Percentiles rank a stretch among this genome's conserved stretches.
phyloP scores from a whole-genome alignment of 2,329 filamentous ascomycete species.

The Colletotrichum filicis region DNA sequence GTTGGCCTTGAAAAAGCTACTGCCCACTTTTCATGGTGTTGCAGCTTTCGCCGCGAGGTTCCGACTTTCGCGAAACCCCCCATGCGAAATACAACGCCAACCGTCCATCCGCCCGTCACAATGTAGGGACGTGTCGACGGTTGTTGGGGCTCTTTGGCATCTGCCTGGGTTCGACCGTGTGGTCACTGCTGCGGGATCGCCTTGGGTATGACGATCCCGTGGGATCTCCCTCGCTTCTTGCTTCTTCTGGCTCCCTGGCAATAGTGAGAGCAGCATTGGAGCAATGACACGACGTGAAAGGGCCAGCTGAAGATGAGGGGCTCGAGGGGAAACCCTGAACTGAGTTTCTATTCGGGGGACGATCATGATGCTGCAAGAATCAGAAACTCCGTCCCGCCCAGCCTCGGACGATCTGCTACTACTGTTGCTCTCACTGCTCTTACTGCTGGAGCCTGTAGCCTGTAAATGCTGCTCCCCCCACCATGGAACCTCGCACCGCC shows the following conservation, averaged over 20 bases:
- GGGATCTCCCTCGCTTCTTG: conserved; percentile 26
- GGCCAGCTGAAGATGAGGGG: conserved; percentile 29
- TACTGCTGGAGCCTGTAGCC: not conserved
- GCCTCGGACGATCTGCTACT: conserved; percentile 2
- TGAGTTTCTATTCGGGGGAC: conserved; percentile 21
- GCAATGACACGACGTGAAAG: not conserved
- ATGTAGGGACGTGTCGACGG: not conserved
- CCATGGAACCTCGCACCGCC: not conserved
- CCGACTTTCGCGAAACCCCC: not conserved
- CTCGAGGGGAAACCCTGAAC: conserved; percentile 32
- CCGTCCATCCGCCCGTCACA: conserved; percentile 2
- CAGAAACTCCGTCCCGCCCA: conserved; percentile 17
- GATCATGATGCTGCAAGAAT: conserved; percentile 26
- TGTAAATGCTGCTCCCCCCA: not conserved
- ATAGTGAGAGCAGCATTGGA: conserved; percentile 3
- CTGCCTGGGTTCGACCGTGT: not conserved
- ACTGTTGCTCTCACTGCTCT: conserved; percentile 6
- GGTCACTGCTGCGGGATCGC: conserved; percentile 8
- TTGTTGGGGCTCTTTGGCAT: conserved; percentile 4
- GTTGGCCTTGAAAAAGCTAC: not conserved
- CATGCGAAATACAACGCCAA: conserved; percentile 10
- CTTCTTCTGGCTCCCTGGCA: conserved; percentile 22
- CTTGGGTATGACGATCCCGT: conserved; percentile 31
- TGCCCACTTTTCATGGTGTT: not conserved
- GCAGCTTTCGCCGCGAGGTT: not conserved